These are phyloP conservation scores for Phytophthora tentaculata DNA, from an alignment of 352 stramenopile genomes.

Conservation along the genomic window DNA sequence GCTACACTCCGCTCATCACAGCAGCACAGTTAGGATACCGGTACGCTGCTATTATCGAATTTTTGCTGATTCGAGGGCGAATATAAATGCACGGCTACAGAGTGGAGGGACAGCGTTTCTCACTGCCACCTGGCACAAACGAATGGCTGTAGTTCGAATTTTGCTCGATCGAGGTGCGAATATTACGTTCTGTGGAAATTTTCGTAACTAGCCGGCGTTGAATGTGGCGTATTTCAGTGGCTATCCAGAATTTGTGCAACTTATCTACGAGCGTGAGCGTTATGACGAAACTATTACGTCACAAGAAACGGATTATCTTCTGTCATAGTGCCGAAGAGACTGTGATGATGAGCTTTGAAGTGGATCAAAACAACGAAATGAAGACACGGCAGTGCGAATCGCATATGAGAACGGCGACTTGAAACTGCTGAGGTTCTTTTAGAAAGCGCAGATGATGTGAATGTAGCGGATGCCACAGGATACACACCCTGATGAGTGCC, in stretches of 20 bases:
- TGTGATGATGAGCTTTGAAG: too few relatives aligned
- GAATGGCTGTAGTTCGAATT: not conserved
- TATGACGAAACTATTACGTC: too few relatives aligned
- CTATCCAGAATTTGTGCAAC: not conserved
- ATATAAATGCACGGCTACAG: not conserved
- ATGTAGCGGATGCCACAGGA: too few relatives aligned
- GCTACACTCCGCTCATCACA: not conserved
- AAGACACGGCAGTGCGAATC: too few relatives aligned
- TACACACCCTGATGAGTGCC: too few relatives aligned
- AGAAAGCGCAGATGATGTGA: too few relatives aligned
- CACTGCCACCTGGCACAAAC: not conserved
- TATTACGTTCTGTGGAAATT: not conserved
- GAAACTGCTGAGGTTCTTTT: too few relatives aligned
- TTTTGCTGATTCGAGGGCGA: not conserved
- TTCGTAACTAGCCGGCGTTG: not conserved
- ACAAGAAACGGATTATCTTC: too few relatives aligned
- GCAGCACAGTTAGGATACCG: constrained; percentile 1
- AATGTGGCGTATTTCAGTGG: constrained; percentile 1
- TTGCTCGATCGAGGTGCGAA: not conserved
- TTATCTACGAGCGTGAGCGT: not conserved
- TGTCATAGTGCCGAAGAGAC: too few relatives aligned
- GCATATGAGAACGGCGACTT: too few relatives aligned
- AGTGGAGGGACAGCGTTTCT: constrained; percentile 2
- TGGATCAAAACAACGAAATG: too few relatives aligned
- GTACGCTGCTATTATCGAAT: not conserved